phyloP scores from a whole-genome alignment of 1,284 basidiomycete species.

The Sporisorium exsertum region DNA sequence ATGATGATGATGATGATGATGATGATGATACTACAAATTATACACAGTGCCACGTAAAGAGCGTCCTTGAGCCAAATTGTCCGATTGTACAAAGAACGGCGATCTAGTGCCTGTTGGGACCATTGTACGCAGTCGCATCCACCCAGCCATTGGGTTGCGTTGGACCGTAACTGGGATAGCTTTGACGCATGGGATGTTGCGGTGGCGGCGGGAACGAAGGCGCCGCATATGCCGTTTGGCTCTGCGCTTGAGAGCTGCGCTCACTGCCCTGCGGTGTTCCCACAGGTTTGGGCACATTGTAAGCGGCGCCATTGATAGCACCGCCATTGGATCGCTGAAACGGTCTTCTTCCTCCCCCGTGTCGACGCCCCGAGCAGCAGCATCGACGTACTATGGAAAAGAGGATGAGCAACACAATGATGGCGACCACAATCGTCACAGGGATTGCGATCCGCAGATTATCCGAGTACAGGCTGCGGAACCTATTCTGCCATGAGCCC shows the following conservation, averaged over 20 bases:
- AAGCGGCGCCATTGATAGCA: slow-evolving; percentile 12
- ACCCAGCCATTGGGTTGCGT: slow-evolving; percentile 33
- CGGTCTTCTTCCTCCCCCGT: not conserved
- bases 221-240: slow-evolving; percentile 7
- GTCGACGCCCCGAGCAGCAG: slow-evolving; percentile 27
- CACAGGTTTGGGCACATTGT: slow-evolving; percentile 24
- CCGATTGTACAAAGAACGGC: not conserved
- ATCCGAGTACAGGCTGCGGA: slow-evolving; percentile 73
- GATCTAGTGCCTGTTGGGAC: slow-evolving; percentile 8
- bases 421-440: slow-evolving; percentile 57
- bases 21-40: not conserved
- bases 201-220: slow-evolving; percentile 13
- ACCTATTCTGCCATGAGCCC: slow-evolving; percentile 76
- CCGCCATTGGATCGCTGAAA: slow-evolving; percentile 2
- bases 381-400: slow-evolving; percentile 44
- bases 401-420: slow-evolving; percentile 54
- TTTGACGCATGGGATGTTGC: slow-evolving; percentile 15
- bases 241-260: slow-evolving; percentile 10
- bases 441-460: slow-evolving; percentile 62
- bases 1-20: slow-evolving; percentile 5
- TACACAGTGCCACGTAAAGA: not conserved
- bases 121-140: slow-evolving; percentile 33
- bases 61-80: not conserved
- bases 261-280: slow-evolving; percentile 19
- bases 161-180: slow-evolving; percentile 11